These are phyloP conservation scores for Hypoxylon fragiforme DNA, from an alignment of 495 filamentous ascomycete species.

Conservation along the genomic window DNA sequence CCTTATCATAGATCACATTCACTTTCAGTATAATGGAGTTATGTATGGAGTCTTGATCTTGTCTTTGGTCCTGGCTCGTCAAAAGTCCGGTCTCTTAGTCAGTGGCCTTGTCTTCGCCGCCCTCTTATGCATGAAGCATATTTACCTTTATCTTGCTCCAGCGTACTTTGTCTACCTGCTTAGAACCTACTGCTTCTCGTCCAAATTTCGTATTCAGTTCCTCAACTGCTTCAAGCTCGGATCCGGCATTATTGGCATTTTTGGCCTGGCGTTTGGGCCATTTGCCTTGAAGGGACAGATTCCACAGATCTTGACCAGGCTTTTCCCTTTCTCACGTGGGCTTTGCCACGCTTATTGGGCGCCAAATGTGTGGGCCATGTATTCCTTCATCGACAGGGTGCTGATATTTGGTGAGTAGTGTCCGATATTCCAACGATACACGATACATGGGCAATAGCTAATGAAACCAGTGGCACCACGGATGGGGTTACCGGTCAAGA, in stretches of 20 bases:
- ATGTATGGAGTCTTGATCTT: constrained; percentile 87
- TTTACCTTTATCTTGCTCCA: constrained; percentile 94
- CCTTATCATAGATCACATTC: constrained; percentile 96
- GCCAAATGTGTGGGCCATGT: constrained; percentile 95
- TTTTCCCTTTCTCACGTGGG: constrained; percentile 93
- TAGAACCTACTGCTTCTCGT: constrained; percentile 83
- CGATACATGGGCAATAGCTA: constrained; percentile 37
- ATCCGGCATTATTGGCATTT: constrained; percentile 68
- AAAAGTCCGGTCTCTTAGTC: constrained; percentile 71
- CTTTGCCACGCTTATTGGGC: constrained; percentile 99
- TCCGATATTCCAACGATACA: constrained; percentile 5
- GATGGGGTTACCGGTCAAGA: constrained; percentile 71
- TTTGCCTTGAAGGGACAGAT: constrained; percentile 84
- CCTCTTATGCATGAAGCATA: constrained; percentile 93
- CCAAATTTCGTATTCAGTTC: constrained; percentile 74
- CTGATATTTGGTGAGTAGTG: constrained; percentile 71
- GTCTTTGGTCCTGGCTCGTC: constrained; percentile 80
- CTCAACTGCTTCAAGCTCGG: constrained; percentile 82
- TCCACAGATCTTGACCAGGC: constrained; percentile 78
- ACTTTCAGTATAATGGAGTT: constrained; percentile 99
- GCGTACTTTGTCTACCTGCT: constrained; percentile 92
- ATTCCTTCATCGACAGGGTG: constrained; percentile 84
- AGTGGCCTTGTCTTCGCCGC: constrained; percentile 83
- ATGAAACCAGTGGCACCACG: constrained; percentile 69
- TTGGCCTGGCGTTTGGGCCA: constrained; percentile 84